Evolutionary conservation across 352 stramenopile species (phyloP), one percentile per base, ranked within the genome.

Genomic region (Phytopythium aichiense): DNA sequence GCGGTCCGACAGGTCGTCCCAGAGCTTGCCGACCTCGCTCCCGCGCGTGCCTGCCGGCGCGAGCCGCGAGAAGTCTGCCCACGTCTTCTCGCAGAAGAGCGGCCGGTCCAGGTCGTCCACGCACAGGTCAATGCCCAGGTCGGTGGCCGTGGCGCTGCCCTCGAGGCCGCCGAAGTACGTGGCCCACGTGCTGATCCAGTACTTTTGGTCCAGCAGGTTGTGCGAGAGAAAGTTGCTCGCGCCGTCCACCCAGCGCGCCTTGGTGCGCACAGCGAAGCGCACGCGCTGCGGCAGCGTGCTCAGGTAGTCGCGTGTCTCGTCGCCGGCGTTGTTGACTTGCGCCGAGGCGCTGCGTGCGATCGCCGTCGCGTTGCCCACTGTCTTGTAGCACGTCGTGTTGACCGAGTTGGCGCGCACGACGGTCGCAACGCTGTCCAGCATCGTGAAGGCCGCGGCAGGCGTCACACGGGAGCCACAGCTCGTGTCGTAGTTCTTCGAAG

Each of bases 11-110:
- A 85, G 68, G 53, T 68, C 60, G 43, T 81, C 74, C 76, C 76
- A 85, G 12, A 79, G 40, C 46, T 69, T 74, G 33, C 65, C 68
- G 25, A 74, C 51, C 12, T 61, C 33, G n/a, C 38, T 57, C 2
- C 52, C 61, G 18, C 40, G 22, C 6, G 68, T 64, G 33, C 46
- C 55, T 20, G 61, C 46, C 1, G 42, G 55, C 0, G 65, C 68
- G 30, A 74, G 31, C 15, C 64, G 65, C 11, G 33, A 50, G 37
- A 74, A 74, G 42, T 74, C 76, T 9, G 76, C 69, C 76, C 76
- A 85, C 16, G 76, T 72, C 61, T 85, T 85, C 50, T 85, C 76
- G 48, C 73, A 85, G 23, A 85, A 81, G 31, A 85, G 67, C 8
- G 76, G 73, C 4, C 76, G 69, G 59, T 85, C 76, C 56, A 82